Percentiles rank a stretch among this genome's conserved stretches.
Conservation (phyloP, 805 yeast species). For the Millerozyma miso region DNA sequence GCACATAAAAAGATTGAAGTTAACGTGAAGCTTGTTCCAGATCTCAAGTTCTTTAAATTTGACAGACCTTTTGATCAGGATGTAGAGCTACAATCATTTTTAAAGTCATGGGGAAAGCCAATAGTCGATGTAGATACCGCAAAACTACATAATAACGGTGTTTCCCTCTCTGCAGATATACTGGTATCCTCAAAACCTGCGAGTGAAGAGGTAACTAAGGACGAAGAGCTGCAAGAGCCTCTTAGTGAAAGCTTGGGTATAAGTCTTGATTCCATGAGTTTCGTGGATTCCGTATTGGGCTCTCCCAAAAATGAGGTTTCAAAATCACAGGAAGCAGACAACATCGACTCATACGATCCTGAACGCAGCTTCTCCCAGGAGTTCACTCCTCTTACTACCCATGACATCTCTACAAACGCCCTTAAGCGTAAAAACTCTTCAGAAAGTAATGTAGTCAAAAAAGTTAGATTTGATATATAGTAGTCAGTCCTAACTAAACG, state of each 20-base stretch:
- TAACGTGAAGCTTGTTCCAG: slow-evolving; percentile 12
- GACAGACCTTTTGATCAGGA: slow-evolving; percentile 9
- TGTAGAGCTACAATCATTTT: slow-evolving; percentile 6
- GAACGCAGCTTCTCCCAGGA: slow-evolving; percentile 8
- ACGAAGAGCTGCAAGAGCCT: slow-evolving; percentile 5
- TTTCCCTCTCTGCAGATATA: not conserved
- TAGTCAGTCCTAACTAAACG: not conserved
- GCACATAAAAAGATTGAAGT: slow-evolving; percentile 6
- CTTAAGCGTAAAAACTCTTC: slow-evolving; percentile 17
- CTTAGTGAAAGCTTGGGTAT: slow-evolving; percentile 19
- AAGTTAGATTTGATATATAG: slow-evolving; percentile 27
- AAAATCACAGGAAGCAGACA: slow-evolving; percentile 8
- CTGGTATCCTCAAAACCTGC: not conserved
- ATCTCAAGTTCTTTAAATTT: slow-evolving; percentile 12
- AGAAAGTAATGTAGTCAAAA: slow-evolving; percentile 17
- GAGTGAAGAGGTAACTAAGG: not conserved
- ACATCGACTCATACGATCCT: slow-evolving; percentile 21
- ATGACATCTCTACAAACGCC: slow-evolving; percentile 13
- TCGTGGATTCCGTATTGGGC: slow-evolving; percentile 13
- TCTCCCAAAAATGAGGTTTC: slow-evolving; percentile 13
- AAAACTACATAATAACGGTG: not conserved
- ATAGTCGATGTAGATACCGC: slow-evolving; percentile 5
- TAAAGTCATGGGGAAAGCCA: slow-evolving; percentile 21
- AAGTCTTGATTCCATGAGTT: slow-evolving; percentile 14
- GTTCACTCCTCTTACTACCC: slow-evolving; percentile 1